Percentiles rank a stretch among this genome's conserved stretches.
phyloP scores from a whole-genome alignment of 768 basidiomycete species.

The Wakefieldia striispora region DNA sequence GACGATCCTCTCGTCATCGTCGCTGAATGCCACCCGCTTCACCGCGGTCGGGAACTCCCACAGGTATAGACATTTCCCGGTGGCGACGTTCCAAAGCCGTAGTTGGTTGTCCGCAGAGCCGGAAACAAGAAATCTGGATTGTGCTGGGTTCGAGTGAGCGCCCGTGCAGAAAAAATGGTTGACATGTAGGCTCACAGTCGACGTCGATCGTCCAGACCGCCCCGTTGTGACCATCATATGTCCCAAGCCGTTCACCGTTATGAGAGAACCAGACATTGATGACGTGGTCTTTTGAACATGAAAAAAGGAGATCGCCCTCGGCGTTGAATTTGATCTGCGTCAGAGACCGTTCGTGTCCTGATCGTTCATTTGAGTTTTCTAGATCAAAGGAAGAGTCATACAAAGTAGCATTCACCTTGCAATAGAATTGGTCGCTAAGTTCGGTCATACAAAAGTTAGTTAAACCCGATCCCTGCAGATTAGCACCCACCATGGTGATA shows the following conservation, averaged over 20 bases:
- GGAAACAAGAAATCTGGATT: constrained; percentile 83
- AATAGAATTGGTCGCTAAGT: constrained; percentile 69
- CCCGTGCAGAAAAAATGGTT: background rate
- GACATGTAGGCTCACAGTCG: constrained; percentile 65
- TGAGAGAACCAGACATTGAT: constrained; percentile 98
- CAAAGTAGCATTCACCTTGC: constrained; percentile 45
- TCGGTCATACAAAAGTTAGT: background rate
- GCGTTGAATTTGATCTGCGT: constrained; percentile 97
- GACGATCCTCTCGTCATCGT: constrained; percentile 78
- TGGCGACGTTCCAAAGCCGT: constrained; percentile 84
- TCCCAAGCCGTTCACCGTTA: constrained; percentile 96
- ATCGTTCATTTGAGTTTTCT: constrained; percentile 15
- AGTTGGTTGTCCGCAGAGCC: constrained; percentile 94
- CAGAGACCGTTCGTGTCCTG: constrained; percentile 95
- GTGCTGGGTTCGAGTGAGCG: constrained; percentile 43
- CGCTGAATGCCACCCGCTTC: constrained; percentile 91
- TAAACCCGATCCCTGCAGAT: background rate
- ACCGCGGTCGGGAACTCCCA: constrained; percentile 99
- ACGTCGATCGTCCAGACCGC: constrained; percentile 96
- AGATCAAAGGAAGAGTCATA: constrained; percentile 1
- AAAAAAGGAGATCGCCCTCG: constrained; percentile 95
- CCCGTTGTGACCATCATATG: constrained; percentile 95
- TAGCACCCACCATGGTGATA: constrained; percentile 14
- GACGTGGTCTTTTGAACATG: constrained; percentile 91
- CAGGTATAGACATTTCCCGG: constrained; percentile 87